Evolutionary conservation across 352 stramenopile genomes (phyloP).

Genomic region (Nothophytophthora sp.): DNA sequence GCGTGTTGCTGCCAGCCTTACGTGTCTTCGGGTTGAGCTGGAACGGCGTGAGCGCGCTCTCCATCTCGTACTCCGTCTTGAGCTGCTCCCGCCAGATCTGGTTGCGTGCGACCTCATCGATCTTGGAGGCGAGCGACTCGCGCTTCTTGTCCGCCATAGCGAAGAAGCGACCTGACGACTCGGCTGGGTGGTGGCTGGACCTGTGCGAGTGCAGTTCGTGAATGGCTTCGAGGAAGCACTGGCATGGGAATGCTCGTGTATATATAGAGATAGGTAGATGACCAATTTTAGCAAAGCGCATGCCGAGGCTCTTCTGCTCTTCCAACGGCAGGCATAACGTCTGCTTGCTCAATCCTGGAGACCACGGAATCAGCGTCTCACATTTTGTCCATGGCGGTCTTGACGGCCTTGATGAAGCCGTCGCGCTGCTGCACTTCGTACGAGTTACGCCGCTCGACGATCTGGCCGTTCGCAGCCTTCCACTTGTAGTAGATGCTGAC

Average conservation of each 20-base stretch:
- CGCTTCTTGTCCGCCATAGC: conserved; percentile 76
- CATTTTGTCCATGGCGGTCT: conserved; percentile 82
- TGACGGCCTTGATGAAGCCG: conserved; percentile 86
- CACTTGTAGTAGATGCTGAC: conserved; percentile 89
- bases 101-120: conserved; percentile 83
- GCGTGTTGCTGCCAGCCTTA: conserved; percentile 31
- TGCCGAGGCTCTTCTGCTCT: too few relatives aligned
- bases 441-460: conserved; percentile 66
- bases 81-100: conserved; percentile 90
- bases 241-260: conserved; percentile 14
- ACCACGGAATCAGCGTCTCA: conserved; percentile 13
- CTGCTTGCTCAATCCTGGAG: too few relatives aligned
- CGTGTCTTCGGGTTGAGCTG: conserved; percentile 84
- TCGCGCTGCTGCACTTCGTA: conserved; percentile 89
- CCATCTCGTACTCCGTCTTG: conserved; percentile 81
- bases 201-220: neutral
- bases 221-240: neutral
- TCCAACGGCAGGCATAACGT: too few relatives aligned
- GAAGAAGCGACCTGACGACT: neutral
- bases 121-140: conserved; percentile 78
- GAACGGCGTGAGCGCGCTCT: conserved; percentile 75
- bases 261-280: conserved; percentile 6
- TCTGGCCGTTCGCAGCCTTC: conserved; percentile 36
- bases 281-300: too few relatives aligned
- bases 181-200: too few relatives aligned